These are phyloP conservation scores for Carex myosuroides DNA, from an alignment of 176 grass and related monocot species.

Conservation along the genomic window DNA sequence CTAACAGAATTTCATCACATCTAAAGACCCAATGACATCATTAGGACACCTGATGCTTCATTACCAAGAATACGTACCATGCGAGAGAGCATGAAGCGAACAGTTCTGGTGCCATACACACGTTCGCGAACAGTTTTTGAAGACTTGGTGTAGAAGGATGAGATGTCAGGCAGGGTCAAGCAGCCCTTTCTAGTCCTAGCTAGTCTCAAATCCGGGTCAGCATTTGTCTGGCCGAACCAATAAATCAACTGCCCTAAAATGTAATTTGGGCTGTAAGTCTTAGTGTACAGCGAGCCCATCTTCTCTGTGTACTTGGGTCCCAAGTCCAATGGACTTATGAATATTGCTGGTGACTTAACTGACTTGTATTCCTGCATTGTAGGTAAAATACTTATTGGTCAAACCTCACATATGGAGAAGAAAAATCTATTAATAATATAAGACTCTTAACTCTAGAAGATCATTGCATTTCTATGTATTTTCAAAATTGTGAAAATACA, in stretches of 20 bases:
- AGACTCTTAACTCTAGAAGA: neutral
- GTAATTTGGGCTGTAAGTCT: constrained; percentile 80
- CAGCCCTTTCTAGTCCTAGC: constrained; percentile 88
- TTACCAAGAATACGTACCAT: constrained; percentile 59
- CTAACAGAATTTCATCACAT: neutral
- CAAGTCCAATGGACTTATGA: constrained; percentile 91
- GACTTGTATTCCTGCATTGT: constrained; percentile 76
- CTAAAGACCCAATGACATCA: constrained; percentile 8
- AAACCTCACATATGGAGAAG: neutral
- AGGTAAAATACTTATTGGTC: constrained; percentile 26
- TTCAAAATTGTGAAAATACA: neutral
- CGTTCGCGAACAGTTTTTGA: constrained; percentile 55
- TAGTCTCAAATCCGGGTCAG: constrained; percentile 76
- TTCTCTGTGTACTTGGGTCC: constrained; percentile 97
- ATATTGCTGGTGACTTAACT: constrained; percentile 72
- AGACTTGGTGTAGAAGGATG: constrained; percentile 82
- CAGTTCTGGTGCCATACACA: constrained; percentile 73
- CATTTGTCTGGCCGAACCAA: constrained; percentile 87
- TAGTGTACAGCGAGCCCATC: constrained; percentile 72
- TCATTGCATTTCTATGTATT: neutral
- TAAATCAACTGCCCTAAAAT: constrained; percentile 95
- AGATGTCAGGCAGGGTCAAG: constrained; percentile 69
- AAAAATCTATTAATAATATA: constrained; percentile 3
- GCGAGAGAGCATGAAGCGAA: constrained; percentile 92
- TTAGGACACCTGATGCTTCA: neutral